A percentile compares a stretch with the other conserved stretches of the same genome.
Conservation (phyloP, 805 yeast species). For the Cyberlindnera meyerae region DNA sequence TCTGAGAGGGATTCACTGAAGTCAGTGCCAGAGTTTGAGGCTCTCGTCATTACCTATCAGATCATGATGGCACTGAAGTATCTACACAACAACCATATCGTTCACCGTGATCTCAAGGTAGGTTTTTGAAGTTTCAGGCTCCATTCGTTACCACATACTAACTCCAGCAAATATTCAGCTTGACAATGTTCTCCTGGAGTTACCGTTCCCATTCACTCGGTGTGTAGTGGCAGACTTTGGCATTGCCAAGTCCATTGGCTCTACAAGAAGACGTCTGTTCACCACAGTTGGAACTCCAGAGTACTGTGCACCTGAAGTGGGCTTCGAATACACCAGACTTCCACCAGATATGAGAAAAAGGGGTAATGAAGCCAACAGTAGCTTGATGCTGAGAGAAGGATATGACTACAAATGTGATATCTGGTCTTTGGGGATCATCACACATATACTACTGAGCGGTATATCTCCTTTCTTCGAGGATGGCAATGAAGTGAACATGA, state of each 20-base stretch:
- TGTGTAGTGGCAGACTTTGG: conserved; percentile 70
- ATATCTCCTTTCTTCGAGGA: conserved; percentile 57
- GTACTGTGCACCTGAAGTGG: conserved; percentile 70
- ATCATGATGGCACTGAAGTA: conserved; percentile 53
- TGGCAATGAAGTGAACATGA: conserved; percentile 37
- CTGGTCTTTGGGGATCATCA: conserved; percentile 65
- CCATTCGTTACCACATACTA: too few relatives aligned
- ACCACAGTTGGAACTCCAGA: conserved; percentile 63
- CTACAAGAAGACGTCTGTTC: conserved; percentile 35
- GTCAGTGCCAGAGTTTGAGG: conserved; percentile 49
- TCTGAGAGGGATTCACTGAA: conserved; percentile 35
- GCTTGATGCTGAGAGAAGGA: conserved; percentile 28
- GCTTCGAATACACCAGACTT: conserved; percentile 34
- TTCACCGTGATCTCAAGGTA: conserved; percentile 76
- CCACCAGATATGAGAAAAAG: conserved; percentile 17
- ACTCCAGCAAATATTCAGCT: too few relatives aligned
- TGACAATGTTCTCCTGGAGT: conserved; percentile 55
- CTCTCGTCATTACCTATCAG: conserved; percentile 50
- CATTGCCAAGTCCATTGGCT: conserved; percentile 35
- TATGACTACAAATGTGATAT: conserved; percentile 57
- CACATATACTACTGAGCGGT: conserved; percentile 57
- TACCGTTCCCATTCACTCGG: conserved; percentile 48
- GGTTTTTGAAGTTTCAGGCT: too few relatives aligned
- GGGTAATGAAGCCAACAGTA: neutral
- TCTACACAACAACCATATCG: conserved; percentile 61